Conservation (phyloP, 495 filamentous ascomycete species). For the Tuber brumale region DNA sequence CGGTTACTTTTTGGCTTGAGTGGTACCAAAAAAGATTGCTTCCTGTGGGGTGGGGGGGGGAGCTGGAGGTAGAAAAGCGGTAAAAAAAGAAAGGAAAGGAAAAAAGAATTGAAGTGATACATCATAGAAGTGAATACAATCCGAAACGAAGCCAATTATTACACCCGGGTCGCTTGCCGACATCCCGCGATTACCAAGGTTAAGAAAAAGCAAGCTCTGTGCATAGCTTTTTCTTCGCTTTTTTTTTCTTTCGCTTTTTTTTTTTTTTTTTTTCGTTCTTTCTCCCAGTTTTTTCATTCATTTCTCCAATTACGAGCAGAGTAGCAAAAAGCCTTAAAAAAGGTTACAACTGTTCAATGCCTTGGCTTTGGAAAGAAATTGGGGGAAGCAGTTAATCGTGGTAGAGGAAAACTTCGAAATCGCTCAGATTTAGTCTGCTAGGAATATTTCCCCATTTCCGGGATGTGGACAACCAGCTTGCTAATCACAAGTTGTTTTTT, state of each 20-base stretch:
- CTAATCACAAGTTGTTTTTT: background rate
- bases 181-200: background rate
- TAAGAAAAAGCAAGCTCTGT: background rate
- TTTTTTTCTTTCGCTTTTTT: background rate
- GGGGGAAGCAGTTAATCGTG: background rate
- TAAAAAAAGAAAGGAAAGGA: background rate
- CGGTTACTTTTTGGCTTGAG: background rate
- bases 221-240: background rate
- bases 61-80: background rate
- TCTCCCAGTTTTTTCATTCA: background rate
- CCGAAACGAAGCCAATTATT: background rate
- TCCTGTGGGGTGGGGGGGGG: background rate
- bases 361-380: background rate
- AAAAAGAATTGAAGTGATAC: background rate
- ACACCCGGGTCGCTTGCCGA: background rate
- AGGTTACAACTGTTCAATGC: background rate
- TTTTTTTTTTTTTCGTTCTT: background rate
- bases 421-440: background rate
- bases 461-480: background rate
- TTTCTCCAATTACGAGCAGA: background rate
- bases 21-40: background rate
- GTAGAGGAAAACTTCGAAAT: background rate
- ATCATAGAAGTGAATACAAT: background rate
- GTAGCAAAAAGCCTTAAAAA: background rate
- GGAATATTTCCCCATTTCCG: background rate